A percentile compares a stretch with the other conserved stretches of the same genome.
phyloP scores from a whole-genome alignment of 2,329 filamentous ascomycete genomes.

The Trichocomaceae sp. region DNA sequence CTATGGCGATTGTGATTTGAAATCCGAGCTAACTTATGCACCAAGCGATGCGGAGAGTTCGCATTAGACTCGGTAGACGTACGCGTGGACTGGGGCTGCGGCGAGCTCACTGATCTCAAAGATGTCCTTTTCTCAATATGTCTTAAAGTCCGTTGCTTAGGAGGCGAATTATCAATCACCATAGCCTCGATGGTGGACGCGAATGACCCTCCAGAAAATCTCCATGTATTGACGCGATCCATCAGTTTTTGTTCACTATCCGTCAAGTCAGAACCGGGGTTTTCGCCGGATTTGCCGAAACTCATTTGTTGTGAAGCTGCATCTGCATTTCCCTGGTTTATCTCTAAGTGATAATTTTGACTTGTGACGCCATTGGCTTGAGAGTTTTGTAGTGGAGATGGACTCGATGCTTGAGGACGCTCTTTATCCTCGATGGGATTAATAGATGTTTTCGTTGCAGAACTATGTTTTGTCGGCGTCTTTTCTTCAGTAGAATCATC shows the following conservation, averaged over 20 bases:
- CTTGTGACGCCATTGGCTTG: neutral
- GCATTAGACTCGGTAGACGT: constrained; percentile 40
- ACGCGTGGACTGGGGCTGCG: constrained; percentile 39
- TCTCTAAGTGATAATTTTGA: neutral
- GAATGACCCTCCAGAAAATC: constrained; percentile 47
- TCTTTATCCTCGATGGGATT: constrained; percentile 12
- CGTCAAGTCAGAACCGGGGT: constrained; percentile 45
- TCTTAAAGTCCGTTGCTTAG: constrained; percentile 42
- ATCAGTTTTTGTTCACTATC: constrained; percentile 23
- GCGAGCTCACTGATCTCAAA: constrained; percentile 43
- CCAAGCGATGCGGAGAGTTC: constrained; percentile 42
- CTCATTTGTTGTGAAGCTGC: neutral
- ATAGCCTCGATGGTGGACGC: constrained; percentile 52
- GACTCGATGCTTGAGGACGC: neutral
- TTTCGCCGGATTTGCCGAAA: constrained; percentile 43
- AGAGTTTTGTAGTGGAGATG: constrained; percentile 3
- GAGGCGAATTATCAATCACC: constrained; percentile 47
- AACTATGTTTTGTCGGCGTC: neutral
- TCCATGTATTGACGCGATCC: constrained; percentile 27
- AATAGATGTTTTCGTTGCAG: neutral
- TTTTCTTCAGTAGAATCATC: constrained; percentile 15
- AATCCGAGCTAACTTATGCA: constrained; percentile 47
- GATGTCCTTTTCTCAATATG: constrained; percentile 50
- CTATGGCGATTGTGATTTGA: constrained; percentile 42
- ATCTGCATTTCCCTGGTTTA: neutral